Base-by-base conservation (phyloP, 331 rosid genomes). In the Rhamnella rubrinervis region DNA sequence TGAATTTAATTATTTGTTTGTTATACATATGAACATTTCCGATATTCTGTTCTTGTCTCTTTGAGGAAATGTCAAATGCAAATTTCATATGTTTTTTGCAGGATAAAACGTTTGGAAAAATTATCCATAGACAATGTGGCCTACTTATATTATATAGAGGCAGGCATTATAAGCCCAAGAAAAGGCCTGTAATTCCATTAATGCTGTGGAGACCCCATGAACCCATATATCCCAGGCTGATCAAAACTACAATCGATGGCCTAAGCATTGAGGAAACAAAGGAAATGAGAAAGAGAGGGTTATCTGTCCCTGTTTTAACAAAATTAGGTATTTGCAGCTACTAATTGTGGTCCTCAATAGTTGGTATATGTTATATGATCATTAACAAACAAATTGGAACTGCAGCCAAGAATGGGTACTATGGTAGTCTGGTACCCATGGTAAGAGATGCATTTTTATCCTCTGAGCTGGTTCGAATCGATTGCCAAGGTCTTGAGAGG, bases 161-260 rank as follows among this genome's bases (percentile, higher is more conserved):
- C 67, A 85, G 97, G 81, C 78, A 93, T 75, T 93, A 91, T 79
- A 83, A 66, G 58, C 85, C 83, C 41, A 88, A 76, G 78, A 85
- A 80, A 71, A 79, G 95, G 86, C 96, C 97, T 59, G 73, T 68
- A 57, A 81, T 91, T 83, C 98, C 98, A 55, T 67, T 87, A 63
- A 93, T 91, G 98, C 74, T 93, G 80, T 93, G 98, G 98, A 91
- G 79, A 76, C 97, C 98, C 56, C 92, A 88, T 44, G 97, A 88
- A 64, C 97, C 97, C 16, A 63, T 91, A 38, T 93, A 88, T 83
- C 98, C 97, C 40, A 91, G 91, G 81, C 79, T 93, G 79, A 85
- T 91, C 61, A 93, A 89, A 83, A 82, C 96, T 66, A 88, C 97
- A 40, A 87, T 93, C 19, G 95, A 87, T 62, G 98, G 96, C 70